These are phyloP conservation scores for Alternaria incomplexa DNA, from an alignment of 2,329 filamentous ascomycete genomes.

Conservation along the genomic window DNA sequence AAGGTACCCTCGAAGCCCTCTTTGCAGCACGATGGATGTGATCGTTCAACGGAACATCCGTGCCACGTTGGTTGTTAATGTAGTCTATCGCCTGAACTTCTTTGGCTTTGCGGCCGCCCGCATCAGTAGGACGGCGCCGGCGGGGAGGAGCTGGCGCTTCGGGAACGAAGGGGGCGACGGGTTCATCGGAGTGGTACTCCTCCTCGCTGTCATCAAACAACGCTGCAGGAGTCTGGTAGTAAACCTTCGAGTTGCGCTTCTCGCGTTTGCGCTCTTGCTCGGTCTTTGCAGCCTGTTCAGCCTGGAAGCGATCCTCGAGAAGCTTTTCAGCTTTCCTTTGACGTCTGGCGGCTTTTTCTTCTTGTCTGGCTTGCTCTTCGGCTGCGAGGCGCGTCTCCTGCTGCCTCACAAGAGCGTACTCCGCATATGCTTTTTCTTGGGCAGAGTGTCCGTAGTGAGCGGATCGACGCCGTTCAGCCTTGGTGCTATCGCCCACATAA, in stretches of 20 bases:
- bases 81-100: conserved; percentile 39
- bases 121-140: conserved; percentile 34
- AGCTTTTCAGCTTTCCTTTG: too few species aligned
- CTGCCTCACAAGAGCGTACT: background rate
- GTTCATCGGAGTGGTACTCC: conserved; percentile 7
- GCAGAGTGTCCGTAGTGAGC: conserved; percentile 31
- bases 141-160: conserved; percentile 13
- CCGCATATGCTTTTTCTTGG: too few species aligned
- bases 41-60: conserved; percentile 32
- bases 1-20: conserved; percentile 29
- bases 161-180: conserved; percentile 1
- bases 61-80: conserved; percentile 38
- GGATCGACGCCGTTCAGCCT: conserved; percentile 33
- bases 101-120: conserved; percentile 23
- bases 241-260: conserved; percentile 20
- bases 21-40: conserved; percentile 38
- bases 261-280: conserved; percentile 18
- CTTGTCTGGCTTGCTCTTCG: background rate
- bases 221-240: conserved; percentile 15
- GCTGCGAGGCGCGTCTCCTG: background rate
- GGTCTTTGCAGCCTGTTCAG: background rate
- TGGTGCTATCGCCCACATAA: conserved; percentile 33
- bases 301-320: too few species aligned
- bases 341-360: too few species aligned
- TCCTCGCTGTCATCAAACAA: conserved; percentile 27